Percentiles rank a stretch among this genome's conserved stretches.
These are phyloP conservation scores for Pseudocercospora musae DNA, from an alignment of 2,329 filamentous ascomycete species.

Conservation along the genomic window DNA sequence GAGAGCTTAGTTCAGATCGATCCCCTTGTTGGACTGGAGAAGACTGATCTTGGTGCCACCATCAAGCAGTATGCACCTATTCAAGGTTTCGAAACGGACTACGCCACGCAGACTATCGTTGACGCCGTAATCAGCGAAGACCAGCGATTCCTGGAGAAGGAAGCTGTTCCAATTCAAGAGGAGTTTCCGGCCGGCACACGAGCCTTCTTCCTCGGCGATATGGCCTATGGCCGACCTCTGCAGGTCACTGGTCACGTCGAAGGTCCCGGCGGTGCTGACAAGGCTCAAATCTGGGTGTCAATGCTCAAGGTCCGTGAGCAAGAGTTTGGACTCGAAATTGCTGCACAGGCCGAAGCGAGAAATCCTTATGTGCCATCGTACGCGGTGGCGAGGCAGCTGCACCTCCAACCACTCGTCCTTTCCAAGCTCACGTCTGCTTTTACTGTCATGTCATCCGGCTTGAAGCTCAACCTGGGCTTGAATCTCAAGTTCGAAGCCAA, in stretches of 20 bases:
- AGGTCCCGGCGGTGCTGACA: slow-evolving; percentile 59
- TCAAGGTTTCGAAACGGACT: slow-evolving; percentile 80
- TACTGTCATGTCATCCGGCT: slow-evolving; percentile 74
- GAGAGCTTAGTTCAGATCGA: slow-evolving; percentile 90
- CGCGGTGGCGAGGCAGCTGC: slow-evolving; percentile 77
- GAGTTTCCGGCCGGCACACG: slow-evolving; percentile 82
- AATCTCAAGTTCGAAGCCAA: slow-evolving; percentile 97
- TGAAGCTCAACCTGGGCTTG: slow-evolving; percentile 84
- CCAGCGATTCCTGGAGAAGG: slow-evolving; percentile 85
- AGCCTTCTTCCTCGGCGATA: slow-evolving; percentile 92
- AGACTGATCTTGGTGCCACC: slow-evolving; percentile 85
- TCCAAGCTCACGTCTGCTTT: slow-evolving; percentile 97
- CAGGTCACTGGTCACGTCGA: slow-evolving; percentile 69
- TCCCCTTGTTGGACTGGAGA: slow-evolving; percentile 85
- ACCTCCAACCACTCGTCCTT: slow-evolving; percentile 78
- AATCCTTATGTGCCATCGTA: slow-evolving; percentile 83
- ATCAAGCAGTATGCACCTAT: slow-evolving; percentile 90
- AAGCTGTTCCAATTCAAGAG: slow-evolving; percentile 81
- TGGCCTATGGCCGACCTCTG: slow-evolving; percentile 86
- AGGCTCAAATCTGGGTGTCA: slow-evolving; percentile 75
- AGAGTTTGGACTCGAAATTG: slow-evolving; percentile 76
- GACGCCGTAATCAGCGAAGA: slow-evolving; percentile 88
- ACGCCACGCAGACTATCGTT: slow-evolving; percentile 86
- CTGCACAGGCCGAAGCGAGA: slow-evolving; percentile 63
- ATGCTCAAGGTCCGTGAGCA: slow-evolving; percentile 68